Evolutionary conservation across 352 stramenopile species (phyloP), one percentile per base, ranked within the genome.

Genomic region (Globisporangium middletonii): DNA sequence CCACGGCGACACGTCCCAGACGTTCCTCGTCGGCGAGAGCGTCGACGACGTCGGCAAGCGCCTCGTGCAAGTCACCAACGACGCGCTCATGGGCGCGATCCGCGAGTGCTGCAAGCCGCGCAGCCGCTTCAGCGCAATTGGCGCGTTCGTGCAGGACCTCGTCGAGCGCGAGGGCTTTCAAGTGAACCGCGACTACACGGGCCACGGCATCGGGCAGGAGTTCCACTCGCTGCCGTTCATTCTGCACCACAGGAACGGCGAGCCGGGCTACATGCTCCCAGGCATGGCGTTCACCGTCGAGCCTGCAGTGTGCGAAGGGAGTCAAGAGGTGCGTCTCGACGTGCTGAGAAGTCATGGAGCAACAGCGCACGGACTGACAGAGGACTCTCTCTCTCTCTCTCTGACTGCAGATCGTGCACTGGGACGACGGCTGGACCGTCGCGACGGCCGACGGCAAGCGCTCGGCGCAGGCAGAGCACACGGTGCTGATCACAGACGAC

Each of bases 201-300:
- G 97, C 13, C 97, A 99, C 73, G 97, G 97, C 42, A 98, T 99
- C 56, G 87, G 92, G 41, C 69, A 86, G 37, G 84, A 96, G 48
- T 99, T 99, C 61, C 97, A 99, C 71, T 96, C 80, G 68, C 67
- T 96, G 57, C 96, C 96, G 11, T 98, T 97, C 74, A 96, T 99
- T 53, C 64, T 96, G 46, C 92, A 98, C 67, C 84, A 95, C 60
- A 68, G 72, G 38, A 97, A 98, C 62, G 68, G 75, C 27, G 80
- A 82, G 65, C 82, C 73, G n/a, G 86, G 77, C 19, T 62, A 84
- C 50, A 92, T 96, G 77, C 68, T 92, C 35, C 78, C 83, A 0
- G 97, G 97, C 27, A 98, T 98, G 95, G 93, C 98, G 26, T 99
- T 99, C 77, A 99, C 97, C 0, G 98, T 99, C 63, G 97, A 99